Evolutionary conservation across 1,284 basidiomycete species (phyloP).

Genomic region (Ganoderma sinense): DNA sequence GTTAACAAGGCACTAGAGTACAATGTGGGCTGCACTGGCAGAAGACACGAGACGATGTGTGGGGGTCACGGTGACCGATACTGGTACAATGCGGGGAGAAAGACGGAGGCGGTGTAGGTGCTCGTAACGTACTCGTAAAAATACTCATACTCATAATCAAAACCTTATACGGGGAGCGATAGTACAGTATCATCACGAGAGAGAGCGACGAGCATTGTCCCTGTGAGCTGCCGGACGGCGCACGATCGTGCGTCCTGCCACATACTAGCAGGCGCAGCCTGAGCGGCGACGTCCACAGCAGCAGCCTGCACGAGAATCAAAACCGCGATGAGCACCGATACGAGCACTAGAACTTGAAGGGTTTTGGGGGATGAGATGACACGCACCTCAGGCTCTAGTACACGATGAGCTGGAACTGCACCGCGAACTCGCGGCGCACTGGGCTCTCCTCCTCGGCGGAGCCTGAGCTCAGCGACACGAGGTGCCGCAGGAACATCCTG

Average conservation of each 20-base stretch:
- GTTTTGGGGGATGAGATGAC: not conserved
- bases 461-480: not conserved
- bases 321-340: not conserved
- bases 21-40: not conserved
- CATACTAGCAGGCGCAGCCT: not conserved
- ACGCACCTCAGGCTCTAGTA: not conserved
- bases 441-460: not conserved
- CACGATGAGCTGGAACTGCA: not conserved
- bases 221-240: not conserved
- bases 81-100: not conserved
- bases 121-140: not conserved
- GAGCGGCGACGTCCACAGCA: not conserved
- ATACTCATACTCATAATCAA: not conserved
- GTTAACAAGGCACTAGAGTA: not conserved
- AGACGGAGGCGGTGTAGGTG: not conserved
- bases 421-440: not conserved
- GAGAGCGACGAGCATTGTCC: not conserved
- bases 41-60: not conserved
- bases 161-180: not conserved
- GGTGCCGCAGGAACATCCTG: not conserved
- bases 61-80: not conserved
- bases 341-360: not conserved
- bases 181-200: not conserved
- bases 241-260: not conserved
- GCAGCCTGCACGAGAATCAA: not conserved